Base-by-base conservation (phyloP, 1,284 basidiomycete genomes). In the Pulchroboletus neoregius region DNA sequence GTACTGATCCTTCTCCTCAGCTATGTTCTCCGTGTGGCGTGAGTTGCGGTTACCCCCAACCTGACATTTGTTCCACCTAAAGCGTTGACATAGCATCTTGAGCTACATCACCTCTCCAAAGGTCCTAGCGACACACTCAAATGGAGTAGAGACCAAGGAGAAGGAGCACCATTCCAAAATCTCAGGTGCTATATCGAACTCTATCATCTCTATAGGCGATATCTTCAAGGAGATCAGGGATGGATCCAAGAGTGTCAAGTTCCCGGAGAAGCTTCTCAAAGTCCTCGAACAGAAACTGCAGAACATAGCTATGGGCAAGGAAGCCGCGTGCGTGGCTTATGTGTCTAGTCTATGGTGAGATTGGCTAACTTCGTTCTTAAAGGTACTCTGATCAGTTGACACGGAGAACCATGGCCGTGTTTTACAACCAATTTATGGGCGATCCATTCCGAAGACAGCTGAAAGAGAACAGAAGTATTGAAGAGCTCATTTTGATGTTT, bases 381-480 rank as follows among this genome's bases (percentile, higher is more conserved):
- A 94, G 91, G 16, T 93, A 92, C 66, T 84, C 84, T 18, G 92
- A 95, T 59, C 88, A 91, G 58, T 74, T 92, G 23, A 85, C 92
- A 24, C 82, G 94, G 33, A 76, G 91, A 39, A 91, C 90, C 1
- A 87, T 94, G 74, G 93, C 87, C 41, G 83, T 87, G 24, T 96
- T 95, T 67, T 96, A 94, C 66, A 87, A 87, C 5, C 87, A 89
- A 54, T 90, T 91, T 67, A 85, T 86, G 61, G 84, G 91, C 50
- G 85, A 90, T 40, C 76, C 73, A 26, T 94, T 94, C 71, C 82
- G 88, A 52, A 78, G 82, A 34, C 90, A 94, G 60, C 86, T 98
- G 80, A 92, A 93, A 66, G 94, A 97, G 67, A 94, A 93, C 60
- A 79, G 96, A 39, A 96, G 95, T 71, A 89, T 98, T 44, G 96